These are phyloP conservation scores for Monilinia aucupariae DNA, from an alignment of 2,329 filamentous ascomycete species.

Conservation along the genomic window DNA sequence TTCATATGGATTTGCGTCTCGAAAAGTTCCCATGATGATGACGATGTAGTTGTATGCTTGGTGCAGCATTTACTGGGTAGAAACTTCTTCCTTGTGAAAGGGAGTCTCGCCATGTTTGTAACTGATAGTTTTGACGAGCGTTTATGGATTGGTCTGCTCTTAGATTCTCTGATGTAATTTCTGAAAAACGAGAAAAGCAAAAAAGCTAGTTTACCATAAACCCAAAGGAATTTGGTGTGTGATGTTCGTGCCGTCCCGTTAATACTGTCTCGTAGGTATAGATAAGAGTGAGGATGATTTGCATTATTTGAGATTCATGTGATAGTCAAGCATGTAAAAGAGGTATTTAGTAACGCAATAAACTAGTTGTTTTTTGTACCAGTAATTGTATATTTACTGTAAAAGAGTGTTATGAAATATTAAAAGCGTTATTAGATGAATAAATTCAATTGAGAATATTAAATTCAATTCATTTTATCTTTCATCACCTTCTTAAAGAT, in stretches of 20 bases:
- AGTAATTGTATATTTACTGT: too few species aligned
- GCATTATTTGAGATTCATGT: not conserved
- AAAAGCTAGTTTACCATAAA: slow-evolving; percentile 10
- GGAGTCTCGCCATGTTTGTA: slow-evolving; percentile 26
- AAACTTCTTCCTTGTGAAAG: slow-evolving; percentile 12
- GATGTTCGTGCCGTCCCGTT: not conserved
- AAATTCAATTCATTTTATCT: too few species aligned
- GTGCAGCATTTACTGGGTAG: slow-evolving; percentile 24
- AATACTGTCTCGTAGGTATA: slow-evolving; percentile 4
- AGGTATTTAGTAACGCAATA: too few species aligned
- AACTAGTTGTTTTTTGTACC: too few species aligned
- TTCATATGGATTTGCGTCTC: slow-evolving; percentile 23
- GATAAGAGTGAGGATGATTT: not conserved
- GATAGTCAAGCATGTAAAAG: slow-evolving; percentile 13
- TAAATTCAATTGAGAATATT: too few species aligned
- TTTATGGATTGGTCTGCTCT: slow-evolving; percentile 25
- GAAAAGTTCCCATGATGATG: slow-evolving; percentile 24
- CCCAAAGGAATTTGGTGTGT: not conserved
- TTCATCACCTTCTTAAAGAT: too few species aligned
- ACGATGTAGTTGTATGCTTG: slow-evolving; percentile 33
- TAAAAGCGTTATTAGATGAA: too few species aligned
- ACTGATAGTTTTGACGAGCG: slow-evolving; percentile 29
- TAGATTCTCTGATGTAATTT: slow-evolving; percentile 28
- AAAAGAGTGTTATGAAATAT: too few species aligned
- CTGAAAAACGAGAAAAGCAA: slow-evolving; percentile 9